Evolutionary conservation across 495 filamentous ascomycete genomes (phyloP), one percentile per base, ranked within the genome.

Genomic region (Lindgomyces ingoldianus): DNA sequence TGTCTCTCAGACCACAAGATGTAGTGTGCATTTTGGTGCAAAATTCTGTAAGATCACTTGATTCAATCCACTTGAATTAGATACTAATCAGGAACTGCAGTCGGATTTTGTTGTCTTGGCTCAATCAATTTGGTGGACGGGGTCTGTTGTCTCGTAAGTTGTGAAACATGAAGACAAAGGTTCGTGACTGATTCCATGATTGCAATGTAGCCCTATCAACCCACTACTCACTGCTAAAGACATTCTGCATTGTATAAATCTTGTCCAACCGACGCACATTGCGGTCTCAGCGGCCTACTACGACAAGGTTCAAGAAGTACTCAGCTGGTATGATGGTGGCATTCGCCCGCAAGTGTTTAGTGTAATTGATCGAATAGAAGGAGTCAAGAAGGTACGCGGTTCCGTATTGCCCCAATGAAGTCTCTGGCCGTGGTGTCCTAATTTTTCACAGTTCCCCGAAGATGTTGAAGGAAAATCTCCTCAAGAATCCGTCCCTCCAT

Each of bases 41-140:
- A 19, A 62, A 67, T 24, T 46, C 48, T 16, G 58, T 67, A 8
- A 45, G 52, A n/a, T n/a, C n/a, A n/a, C n/a, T n/a, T n/a, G n/a
- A n/a, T n/a, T n/a, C n/a, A n/a, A n/a, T n/a, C n/a, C n/a, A n/a
- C n/a, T n/a, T n/a, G n/a, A n/a, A 60, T 14, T 3, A 33, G n/a
- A 55, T 21, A 50, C 8, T 16, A 39, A 47, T 45, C 41, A 21
- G 27, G 16, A n/a, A 24, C 24, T 49, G 29, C 18, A 62, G 58
- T 53, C 47, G 30, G 58, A 60, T 36, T 60, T 54, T 60, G 57
- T 55, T 9, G 41, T 58, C 24, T 19, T 60, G 22, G 48, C 56
- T 44, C 63, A 66, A 26, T 9, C 56, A 1, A 55, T 66, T 3
- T 55, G 57, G 56, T 60, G 63, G 63, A 30, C 47, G 22, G 63